phyloP scores from a whole-genome alignment of 2,329 filamentous ascomycete genomes.

The Fulvia fulva region DNA sequence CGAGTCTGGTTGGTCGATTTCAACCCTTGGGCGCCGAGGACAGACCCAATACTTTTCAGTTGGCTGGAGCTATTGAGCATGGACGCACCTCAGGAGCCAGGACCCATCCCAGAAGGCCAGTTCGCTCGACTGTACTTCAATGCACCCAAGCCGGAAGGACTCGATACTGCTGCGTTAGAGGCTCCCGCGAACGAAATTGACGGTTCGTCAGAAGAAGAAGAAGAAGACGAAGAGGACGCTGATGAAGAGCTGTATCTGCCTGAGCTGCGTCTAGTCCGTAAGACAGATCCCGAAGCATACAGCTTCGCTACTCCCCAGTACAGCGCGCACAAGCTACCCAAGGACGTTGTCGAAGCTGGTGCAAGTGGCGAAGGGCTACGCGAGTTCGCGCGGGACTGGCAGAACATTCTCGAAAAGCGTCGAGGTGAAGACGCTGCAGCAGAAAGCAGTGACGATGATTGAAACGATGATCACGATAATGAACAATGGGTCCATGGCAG shows the following conservation, averaged over 20 bases:
- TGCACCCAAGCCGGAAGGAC: conserved; percentile 3
- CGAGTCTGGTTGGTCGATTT: conserved; percentile 85
- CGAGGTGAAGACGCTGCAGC: conserved; percentile 36
- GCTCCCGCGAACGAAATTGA: conserved; percentile 10
- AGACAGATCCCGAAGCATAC: conserved; percentile 83
- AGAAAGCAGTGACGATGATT: conserved; percentile 29
- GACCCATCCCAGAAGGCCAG: conserved; percentile 12
- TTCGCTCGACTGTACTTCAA: conserved; percentile 25
- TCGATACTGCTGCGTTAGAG: conserved; percentile 3
- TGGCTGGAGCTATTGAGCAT: conserved; percentile 83
- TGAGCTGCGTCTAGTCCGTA: conserved; percentile 76
- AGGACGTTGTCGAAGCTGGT: conserved; percentile 76
- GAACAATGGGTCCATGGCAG: not conserved
- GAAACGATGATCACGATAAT: conserved; percentile 2
- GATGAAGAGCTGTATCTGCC: conserved; percentile 59
- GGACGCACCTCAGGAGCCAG: conserved; percentile 49
- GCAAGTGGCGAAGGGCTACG: conserved; percentile 63
- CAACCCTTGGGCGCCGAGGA: conserved; percentile 88
- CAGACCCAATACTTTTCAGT: conserved; percentile 82
- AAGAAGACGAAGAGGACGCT: conserved; percentile 47
- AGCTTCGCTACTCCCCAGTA: conserved; percentile 82
- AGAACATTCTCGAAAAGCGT: conserved; percentile 43
- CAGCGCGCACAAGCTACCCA: conserved; percentile 91
- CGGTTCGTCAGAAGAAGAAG: conserved; percentile 32
- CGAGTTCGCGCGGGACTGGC: conserved; percentile 56